Conservation (phyloP, 2,329 filamentous ascomycete genomes). For the Alternaria alternata region DNA sequence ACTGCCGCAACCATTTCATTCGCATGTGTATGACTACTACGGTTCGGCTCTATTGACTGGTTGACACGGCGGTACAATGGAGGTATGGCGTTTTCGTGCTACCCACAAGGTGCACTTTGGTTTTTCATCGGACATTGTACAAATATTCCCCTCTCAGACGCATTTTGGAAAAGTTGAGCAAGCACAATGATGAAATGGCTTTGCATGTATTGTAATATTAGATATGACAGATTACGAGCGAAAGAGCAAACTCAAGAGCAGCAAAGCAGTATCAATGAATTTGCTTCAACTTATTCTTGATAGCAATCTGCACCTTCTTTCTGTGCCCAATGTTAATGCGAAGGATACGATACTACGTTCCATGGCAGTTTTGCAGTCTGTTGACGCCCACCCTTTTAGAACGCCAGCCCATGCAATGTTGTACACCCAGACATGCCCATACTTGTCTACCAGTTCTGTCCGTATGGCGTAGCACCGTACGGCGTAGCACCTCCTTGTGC, state of each 20-base stretch:
- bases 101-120: conserved; percentile 21
- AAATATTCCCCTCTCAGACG: conserved; percentile 44
- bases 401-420: conserved; percentile 42
- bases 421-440: conserved; percentile 16
- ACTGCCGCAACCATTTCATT: conserved; percentile 1
- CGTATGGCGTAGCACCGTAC: conserved; percentile 69
- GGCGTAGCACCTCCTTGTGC: conserved; percentile 58
- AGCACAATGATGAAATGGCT: conserved; percentile 7
- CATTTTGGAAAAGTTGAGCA: conserved; percentile 28
- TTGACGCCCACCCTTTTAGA: conserved; percentile 21
- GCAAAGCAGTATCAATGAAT: conserved; percentile 12
- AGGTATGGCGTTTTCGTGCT: conserved; percentile 28
- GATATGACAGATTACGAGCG: conserved; percentile 23
- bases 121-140: conserved; percentile 15
- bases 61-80: conserved; percentile 25
- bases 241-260: not conserved
- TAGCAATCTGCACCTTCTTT: not conserved
- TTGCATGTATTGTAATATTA: conserved; percentile 34
- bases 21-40: conserved; percentile 35
- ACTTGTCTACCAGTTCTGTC: conserved; percentile 44
- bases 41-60: conserved; percentile 21
- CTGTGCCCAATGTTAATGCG: not conserved
- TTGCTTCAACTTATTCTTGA: conserved; percentile 9
- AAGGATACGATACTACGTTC: not conserved
- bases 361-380: conserved; percentile 2